Percentiles rank a stretch among this genome's conserved stretches.
phyloP scores from a whole-genome alignment of 257 asterid genomes.

The Solanum chilense region DNA sequence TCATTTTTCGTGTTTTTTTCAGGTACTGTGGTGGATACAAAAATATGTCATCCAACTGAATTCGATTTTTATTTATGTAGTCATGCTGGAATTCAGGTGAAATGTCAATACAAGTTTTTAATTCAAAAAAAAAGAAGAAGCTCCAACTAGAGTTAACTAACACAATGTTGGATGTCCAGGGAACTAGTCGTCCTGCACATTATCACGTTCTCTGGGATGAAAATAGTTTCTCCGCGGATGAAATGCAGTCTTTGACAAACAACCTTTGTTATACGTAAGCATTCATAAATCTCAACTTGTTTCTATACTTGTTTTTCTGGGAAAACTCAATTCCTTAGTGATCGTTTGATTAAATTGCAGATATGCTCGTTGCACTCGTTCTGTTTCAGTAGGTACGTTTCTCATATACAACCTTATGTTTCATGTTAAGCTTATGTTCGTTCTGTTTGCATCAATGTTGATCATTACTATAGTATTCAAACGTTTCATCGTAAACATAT shows the following conservation, averaged over 20 bases:
- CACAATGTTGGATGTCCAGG: slow-evolving; percentile 28
- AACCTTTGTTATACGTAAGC: slow-evolving; percentile 72
- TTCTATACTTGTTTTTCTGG: background rate
- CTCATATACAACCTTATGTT: background rate
- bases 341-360: background rate
- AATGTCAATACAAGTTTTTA: background rate
- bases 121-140: background rate
- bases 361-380: slow-evolving; percentile 93
- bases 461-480: background rate
- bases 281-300: background rate
- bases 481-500: background rate
- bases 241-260: slow-evolving; percentile 85
- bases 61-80: slow-evolving; percentile 93
- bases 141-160: background rate
- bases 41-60: slow-evolving; percentile 95
- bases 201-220: slow-evolving; percentile 98
- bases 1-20: background rate
- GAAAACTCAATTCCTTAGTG: background rate
- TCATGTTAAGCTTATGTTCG: background rate
- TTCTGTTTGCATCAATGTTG: background rate
- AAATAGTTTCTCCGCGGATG: slow-evolving; percentile 91
- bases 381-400: slow-evolving; percentile 83
- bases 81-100: slow-evolving; percentile 98
- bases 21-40: slow-evolving; percentile 96
- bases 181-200: slow-evolving; percentile 97